Percentiles rank a stretch among this genome's conserved stretches.
Evolutionary conservation across 2,329 filamentous ascomycete species (phyloP).

Genomic region (Gaeumannomyces tritici): DNA sequence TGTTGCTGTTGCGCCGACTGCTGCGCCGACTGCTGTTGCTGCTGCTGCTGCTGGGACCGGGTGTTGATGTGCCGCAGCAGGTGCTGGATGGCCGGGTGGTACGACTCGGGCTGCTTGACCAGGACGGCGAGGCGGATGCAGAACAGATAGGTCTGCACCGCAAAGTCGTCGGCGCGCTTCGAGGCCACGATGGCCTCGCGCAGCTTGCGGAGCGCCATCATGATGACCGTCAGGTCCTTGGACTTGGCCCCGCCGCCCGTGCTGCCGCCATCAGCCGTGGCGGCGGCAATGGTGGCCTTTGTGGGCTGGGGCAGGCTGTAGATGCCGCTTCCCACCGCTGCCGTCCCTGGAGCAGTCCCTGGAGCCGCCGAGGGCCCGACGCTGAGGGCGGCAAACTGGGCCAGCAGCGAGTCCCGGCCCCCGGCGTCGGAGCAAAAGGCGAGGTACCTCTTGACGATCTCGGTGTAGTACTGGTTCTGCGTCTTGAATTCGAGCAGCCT

Average conservation of each 20-base stretch:
- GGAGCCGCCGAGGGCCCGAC: conserved; percentile 15
- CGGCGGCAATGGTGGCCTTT: conserved; percentile 11
- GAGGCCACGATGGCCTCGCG: conserved; percentile 81
- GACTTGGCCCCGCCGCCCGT: conserved; percentile 30
- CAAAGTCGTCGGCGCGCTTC: conserved; percentile 67
- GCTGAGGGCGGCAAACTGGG: conserved; percentile 60
- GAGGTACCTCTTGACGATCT: conserved; percentile 83
- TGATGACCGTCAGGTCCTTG: conserved; percentile 61
- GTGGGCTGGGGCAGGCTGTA: conserved; percentile 20
- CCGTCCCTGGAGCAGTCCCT: too few relatives aligned
- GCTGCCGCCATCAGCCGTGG: conserved; percentile 2
- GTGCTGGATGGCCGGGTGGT: conserved; percentile 77
- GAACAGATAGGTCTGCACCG: conserved; percentile 85
- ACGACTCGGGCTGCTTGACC: conserved; percentile 74
- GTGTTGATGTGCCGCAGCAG: conserved; percentile 65
- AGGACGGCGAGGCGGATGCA: conserved; percentile 78
- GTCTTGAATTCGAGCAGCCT: conserved; percentile 65
- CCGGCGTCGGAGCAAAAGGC: conserved; percentile 71
- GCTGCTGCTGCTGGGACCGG: conserved; percentile 23
- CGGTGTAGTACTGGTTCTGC: conserved; percentile 79
- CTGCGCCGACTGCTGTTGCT: too few relatives aligned
- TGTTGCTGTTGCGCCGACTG: conserved; percentile 44
- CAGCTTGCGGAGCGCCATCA: conserved; percentile 82
- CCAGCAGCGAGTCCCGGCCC: conserved; percentile 62
- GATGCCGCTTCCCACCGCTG: conserved; percentile 1